A percentile compares a stretch with the other conserved stretches of the same genome.
phyloP scores from a whole-genome alignment of 371 early-diverging fungal genomes.

The Rhizopus arrhizus region DNA sequence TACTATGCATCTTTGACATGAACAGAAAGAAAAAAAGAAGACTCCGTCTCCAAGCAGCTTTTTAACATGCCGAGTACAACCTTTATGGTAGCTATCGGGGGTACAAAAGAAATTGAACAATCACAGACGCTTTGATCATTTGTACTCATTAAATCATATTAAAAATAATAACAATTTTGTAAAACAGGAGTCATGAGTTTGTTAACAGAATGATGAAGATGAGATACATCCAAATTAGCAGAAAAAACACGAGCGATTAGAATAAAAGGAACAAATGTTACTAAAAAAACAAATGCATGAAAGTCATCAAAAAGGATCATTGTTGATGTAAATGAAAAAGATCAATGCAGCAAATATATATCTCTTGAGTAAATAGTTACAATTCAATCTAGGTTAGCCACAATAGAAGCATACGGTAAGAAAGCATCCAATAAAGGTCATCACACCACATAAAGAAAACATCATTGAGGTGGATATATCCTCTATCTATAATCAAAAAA shows the following conservation, averaged over 20 bases:
- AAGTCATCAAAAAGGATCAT: no score
- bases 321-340: no score
- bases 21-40: slow-evolving; percentile 8
- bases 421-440: slow-evolving; percentile 25
- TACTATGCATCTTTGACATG: slow-evolving; percentile 5
- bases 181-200: no score
- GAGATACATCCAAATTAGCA: no score
- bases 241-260: no score
- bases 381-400: background rate
- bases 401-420: slow-evolving; percentile 25
- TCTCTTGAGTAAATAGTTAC: no score
- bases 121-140: background rate
- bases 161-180: no score
- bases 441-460: slow-evolving; percentile 29
- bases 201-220: no score
- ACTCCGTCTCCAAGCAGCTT: background rate
- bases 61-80: slow-evolving; percentile 9
- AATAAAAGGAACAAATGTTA: no score
- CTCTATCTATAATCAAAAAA: slow-evolving; percentile 17
- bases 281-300: no score
- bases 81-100: background rate
- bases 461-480: slow-evolving; percentile 21
- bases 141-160: no score
- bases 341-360: no score
- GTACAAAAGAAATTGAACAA: background rate